A percentile compares a stretch with the other conserved stretches of the same genome.
These are phyloP conservation scores for Daldinia sp. DNA, from an alignment of 2,329 filamentous ascomycete species.

Conservation along the genomic window DNA sequence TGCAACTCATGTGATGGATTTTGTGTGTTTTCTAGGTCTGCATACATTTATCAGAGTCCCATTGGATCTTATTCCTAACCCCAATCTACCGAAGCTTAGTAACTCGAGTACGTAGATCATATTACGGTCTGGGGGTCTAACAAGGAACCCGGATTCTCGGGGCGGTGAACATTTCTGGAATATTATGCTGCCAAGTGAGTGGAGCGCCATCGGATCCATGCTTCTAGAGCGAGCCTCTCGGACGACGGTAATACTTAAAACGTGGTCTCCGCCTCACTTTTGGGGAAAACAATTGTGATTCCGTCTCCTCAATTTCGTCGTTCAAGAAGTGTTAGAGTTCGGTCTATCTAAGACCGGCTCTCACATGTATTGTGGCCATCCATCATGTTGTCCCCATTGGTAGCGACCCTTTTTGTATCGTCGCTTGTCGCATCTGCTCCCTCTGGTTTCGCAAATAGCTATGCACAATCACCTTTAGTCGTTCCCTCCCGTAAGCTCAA, in stretches of 20 bases:
- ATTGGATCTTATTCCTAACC: background rate
- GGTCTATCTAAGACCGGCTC: background rate
- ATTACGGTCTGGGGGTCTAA: background rate
- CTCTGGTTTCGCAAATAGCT: constrained; percentile 16
- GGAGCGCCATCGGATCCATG: constrained; percentile 29
- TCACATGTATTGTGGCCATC: constrained; percentile 11
- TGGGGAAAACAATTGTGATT: background rate
- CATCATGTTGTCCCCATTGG: constrained; percentile 33
- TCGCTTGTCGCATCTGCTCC: constrained; percentile 22
- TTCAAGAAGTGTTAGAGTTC: background rate
- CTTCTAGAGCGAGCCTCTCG: constrained; percentile 13
- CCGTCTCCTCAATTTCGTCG: background rate
- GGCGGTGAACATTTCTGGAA: constrained; percentile 25
- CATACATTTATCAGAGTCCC: background rate
- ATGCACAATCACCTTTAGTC: constrained; percentile 43
- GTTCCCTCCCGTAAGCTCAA: constrained; percentile 45
- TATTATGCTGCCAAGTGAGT: constrained; percentile 29
- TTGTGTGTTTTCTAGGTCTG: background rate
- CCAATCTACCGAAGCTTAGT: background rate
- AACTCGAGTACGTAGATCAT: background rate
- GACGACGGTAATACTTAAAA: constrained; percentile 8
- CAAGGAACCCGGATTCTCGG: background rate
- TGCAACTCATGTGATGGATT: background rate
- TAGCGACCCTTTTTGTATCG: constrained; percentile 26
- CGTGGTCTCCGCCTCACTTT: constrained; percentile 8